Percentiles rank a stretch among this genome's conserved stretches.
phyloP scores from a whole-genome alignment of 305 asterid genomes.

The Fraxinus velutina region DNA sequence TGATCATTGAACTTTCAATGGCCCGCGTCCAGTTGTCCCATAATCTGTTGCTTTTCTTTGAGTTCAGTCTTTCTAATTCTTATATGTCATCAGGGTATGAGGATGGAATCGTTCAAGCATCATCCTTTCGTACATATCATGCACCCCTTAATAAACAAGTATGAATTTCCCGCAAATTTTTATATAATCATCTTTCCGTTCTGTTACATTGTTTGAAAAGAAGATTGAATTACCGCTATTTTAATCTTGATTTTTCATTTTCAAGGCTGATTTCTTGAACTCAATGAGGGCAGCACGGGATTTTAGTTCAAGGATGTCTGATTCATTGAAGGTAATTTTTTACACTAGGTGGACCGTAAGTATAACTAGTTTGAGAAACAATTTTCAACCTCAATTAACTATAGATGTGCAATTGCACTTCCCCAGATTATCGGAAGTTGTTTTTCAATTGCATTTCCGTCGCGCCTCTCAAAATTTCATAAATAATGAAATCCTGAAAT shows the following conservation, averaged over 20 bases:
- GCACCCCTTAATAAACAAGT: slow-evolving; percentile 95
- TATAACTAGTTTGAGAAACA: background rate
- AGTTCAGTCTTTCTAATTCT: slow-evolving; percentile 15
- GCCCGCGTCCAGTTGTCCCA: background rate
- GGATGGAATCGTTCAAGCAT: slow-evolving; percentile 68
- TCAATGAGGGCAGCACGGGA: slow-evolving; percentile 96
- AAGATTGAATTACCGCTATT: background rate
- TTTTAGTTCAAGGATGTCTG: slow-evolving; percentile 74
- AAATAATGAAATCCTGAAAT: background rate
- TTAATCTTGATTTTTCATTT: slow-evolving; percentile 2
- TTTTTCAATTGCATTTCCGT: background rate
- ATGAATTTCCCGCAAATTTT: slow-evolving; percentile 1
- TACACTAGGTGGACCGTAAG: background rate
- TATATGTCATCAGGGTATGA: slow-evolving; percentile 56
- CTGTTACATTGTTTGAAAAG: background rate
- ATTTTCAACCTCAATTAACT: background rate
- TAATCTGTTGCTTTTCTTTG: slow-evolving; percentile 7
- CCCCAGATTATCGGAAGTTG: background rate
- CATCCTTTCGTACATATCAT: slow-evolving; percentile 90
- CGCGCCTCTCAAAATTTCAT: background rate
- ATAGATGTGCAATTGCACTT: background rate
- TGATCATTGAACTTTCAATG: background rate
- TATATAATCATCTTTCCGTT: background rate
- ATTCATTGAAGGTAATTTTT: slow-evolving; percentile 63
- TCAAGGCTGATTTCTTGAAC: slow-evolving; percentile 74